phyloP scores from a whole-genome alignment of 2,329 filamentous ascomycete species.

The Lasiodiplodia hormozganensis region DNA sequence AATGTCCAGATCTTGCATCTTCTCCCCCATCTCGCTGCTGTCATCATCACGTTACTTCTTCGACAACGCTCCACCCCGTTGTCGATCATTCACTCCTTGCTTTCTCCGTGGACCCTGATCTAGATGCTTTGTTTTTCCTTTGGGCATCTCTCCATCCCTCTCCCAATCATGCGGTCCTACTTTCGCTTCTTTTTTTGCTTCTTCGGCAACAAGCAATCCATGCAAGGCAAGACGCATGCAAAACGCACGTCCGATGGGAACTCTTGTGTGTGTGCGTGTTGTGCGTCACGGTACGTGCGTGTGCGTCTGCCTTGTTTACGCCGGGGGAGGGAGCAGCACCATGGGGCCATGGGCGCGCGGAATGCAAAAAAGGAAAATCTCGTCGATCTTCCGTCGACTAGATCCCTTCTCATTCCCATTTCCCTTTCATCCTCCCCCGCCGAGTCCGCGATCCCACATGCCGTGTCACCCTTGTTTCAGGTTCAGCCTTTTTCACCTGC shows the following conservation, averaged over 20 bases:
- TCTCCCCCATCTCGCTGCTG: neutral
- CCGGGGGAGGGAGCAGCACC: too few relatives aligned
- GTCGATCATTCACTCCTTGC: neutral
- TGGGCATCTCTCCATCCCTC: neutral
- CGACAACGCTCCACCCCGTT: neutral
- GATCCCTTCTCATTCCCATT: neutral
- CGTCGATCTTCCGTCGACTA: conserved; percentile 1
- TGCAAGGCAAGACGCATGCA: neutral
- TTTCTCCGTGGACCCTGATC: neutral
- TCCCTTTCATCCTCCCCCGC: neutral
- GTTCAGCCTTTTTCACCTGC: neutral
- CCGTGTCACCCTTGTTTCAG: conserved; percentile 13
- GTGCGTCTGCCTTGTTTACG: neutral
- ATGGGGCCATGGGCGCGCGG: too few relatives aligned
- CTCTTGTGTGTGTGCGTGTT: too few relatives aligned
- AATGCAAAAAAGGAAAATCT: neutral
- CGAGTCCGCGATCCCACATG: neutral
- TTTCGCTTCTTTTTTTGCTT: conserved; percentile 19
- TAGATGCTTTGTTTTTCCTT: neutral
- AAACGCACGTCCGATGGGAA: neutral
- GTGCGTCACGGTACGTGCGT: neutral
- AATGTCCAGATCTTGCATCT: neutral
- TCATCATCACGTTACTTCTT: neutral
- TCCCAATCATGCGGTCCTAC: neutral
- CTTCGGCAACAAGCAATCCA: neutral